Evolutionary conservation across 2,329 filamentous ascomycete species (phyloP), one percentile per base, ranked within the genome.

Genomic region (Gaeumannomyces tritici): DNA sequence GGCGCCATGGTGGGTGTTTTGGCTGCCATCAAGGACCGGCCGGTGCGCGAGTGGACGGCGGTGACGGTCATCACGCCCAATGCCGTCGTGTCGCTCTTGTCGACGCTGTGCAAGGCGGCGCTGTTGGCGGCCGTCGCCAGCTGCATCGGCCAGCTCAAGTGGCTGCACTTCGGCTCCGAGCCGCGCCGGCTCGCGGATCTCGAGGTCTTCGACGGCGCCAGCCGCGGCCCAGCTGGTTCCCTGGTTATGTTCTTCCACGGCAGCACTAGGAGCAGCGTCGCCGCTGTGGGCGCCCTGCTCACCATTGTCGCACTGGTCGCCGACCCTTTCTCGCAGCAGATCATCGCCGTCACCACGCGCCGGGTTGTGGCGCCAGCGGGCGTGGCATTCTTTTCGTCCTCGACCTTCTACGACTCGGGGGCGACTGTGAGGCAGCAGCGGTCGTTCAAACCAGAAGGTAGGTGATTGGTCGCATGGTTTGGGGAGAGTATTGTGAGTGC

Each of bases 111-210:
- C 55, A 67, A 69, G 54, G 63, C 68, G 2, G 67, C 65, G 3
- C 57, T 73, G 55, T 59, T 69, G 4, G 63, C 69, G 7, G 66
- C 70, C 6, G 62, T 72, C 24, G 62, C 64, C 4, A 69, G 72
- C 61, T 69, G 69, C 24, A 65, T 73, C 55, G 67, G 68, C 3
- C 71, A 73, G 66, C 69, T 71, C 59, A 73, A 72, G 62, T 73
- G 72, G 71, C 72, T 72, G 62, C 71, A 67, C 62, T 71, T 73
- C 61, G 68, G 66, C 9, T 59, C 68, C 1, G 63, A 67, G 55
- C 59, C 64, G 7, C 66, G 65, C 61, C 63, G 64, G 33, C 61
- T 72, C 26, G 60, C 61, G 26, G 70, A 73, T 61, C 70, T 71
- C 21, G 56, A 66, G 47, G 62, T 64, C 8, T 72, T 72, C 55